phyloP scores from a whole-genome alignment of 2,329 filamentous ascomycete genomes.

The Aspergillus tubingensis region DNA sequence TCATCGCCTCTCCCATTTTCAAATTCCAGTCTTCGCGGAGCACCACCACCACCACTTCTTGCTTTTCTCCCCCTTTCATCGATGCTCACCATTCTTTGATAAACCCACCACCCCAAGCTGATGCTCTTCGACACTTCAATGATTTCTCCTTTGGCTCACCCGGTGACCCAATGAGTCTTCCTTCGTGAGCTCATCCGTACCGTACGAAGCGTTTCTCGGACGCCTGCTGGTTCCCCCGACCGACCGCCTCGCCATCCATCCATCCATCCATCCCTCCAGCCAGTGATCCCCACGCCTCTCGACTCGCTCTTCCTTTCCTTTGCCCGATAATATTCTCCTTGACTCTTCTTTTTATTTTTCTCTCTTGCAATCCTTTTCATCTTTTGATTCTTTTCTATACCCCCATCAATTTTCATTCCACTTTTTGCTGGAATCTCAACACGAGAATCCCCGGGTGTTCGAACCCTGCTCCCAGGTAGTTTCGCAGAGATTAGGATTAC shows the following conservation, averaged over 20 bases:
- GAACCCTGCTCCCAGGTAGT: constrained; percentile 12
- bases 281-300: constrained; percentile 10
- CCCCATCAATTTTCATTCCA: not conserved
- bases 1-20: not conserved
- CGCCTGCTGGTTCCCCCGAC: constrained; percentile 17
- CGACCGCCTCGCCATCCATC: constrained; percentile 30
- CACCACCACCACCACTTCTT: not conserved
- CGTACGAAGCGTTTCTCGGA: not conserved
- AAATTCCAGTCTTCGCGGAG: not conserved
- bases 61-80: not conserved
- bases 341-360: not conserved
- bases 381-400: constrained; percentile 2
- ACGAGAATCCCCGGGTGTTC: constrained; percentile 22
- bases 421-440: constrained; percentile 12
- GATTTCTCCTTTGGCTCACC: not conserved
- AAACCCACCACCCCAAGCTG: not conserved
- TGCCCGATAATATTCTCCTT: constrained; percentile 1
- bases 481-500: not conserved
- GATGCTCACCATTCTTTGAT: not conserved
- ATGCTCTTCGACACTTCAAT: not conserved
- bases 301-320: constrained; percentile 10
- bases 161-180: constrained; percentile 2
- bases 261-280: constrained; percentile 24
- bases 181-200: not conserved
- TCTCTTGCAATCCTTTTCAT: not conserved